Base-by-base conservation (phyloP, 2,329 filamentous ascomycete genomes). In the Alternaria angustiovoidea region DNA sequence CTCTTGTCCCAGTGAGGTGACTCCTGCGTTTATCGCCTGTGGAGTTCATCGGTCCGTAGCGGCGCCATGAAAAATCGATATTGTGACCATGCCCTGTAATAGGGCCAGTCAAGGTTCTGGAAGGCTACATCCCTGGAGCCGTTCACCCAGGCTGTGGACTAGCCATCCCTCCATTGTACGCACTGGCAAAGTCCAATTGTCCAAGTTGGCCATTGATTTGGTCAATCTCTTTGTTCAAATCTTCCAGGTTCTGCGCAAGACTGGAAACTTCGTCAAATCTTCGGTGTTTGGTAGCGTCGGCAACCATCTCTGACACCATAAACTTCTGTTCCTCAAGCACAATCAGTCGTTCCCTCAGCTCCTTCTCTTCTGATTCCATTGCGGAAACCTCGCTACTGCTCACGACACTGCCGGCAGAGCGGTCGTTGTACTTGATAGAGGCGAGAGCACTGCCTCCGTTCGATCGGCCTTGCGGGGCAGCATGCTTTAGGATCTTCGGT, bases 271-370 rank as follows among this genome's bases (percentile, higher is more conserved):
- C 94, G 71, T 97, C 94, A 67, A 96, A 96, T 59, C 92, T 88
- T 28, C 92, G 84, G 11, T 91, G 87, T 42, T 89, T 89, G 48
- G 89, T 90, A 0, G 93, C 92, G 61, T 89, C 87, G 7, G 87
- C 87, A 44, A 96, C 87, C 93, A 96, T 96, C 68, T 92, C 89
- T 38, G 89, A 88, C 0, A 97, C 93, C 79, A 97, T 88, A 78
- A 96, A 96, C 65, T 89, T 90, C 77, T 97, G 94, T 79, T 97
- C 94, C 76, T 97, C 93, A 1, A 97, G 84, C 7, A 97, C 89
- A 30, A 95, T 91, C 12, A 97, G 81, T 4, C 88, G 84, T 71
- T 97, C 93, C 16, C 91, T 87, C 1, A 96, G 81, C 20, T 92
- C 87, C 75, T 92, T 94, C 77, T 97, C 93, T 74, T 97, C 93